Conservation (phyloP, 2,329 filamentous ascomycete genomes). For the Elsinoe perseae region DNA sequence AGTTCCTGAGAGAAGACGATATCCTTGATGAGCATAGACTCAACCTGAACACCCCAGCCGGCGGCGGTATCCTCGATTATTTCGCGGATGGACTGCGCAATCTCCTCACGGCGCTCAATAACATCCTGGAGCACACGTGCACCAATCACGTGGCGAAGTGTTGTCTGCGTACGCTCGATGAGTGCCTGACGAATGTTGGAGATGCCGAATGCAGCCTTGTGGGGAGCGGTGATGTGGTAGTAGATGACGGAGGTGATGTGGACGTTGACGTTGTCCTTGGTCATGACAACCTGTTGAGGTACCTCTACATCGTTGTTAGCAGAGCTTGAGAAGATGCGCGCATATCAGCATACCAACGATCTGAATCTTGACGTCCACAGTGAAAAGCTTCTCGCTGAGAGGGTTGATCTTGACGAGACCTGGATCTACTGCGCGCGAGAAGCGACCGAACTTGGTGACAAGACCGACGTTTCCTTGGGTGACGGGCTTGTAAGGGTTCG, state of each 20-base stretch:
- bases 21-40: conserved; percentile 99
- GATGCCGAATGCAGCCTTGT: conserved; percentile 96
- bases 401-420: conserved; percentile 97
- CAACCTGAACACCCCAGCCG: conserved; percentile 92
- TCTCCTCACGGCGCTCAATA: conserved; percentile 95
- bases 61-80: conserved; percentile 94
- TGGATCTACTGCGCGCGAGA: conserved; percentile 92
- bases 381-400: conserved; percentile 77
- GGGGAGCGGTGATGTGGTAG: conserved; percentile 91
- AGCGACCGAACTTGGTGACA: conserved; percentile 89
- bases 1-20: conserved; percentile 95
- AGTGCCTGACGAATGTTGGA: conserved; percentile 92
- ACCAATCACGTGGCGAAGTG: conserved; percentile 90
- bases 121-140: conserved; percentile 94
- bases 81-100: conserved; percentile 88
- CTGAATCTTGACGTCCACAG: conserved; percentile 98
- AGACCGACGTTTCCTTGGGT: conserved; percentile 89
- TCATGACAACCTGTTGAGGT: conserved; percentile 96
- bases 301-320: conserved; percentile 52
- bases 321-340: not conserved
- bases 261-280: conserved; percentile 96
- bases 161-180: conserved; percentile 95
- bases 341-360: conserved; percentile 56
- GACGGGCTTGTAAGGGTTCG: conserved; percentile 92
- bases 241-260: conserved; percentile 96